Evolutionary conservation across 140 eudicot genomes (phyloP), one percentile per base, ranked within the genome.

Genomic region (Bidens hawaiensis): DNA sequence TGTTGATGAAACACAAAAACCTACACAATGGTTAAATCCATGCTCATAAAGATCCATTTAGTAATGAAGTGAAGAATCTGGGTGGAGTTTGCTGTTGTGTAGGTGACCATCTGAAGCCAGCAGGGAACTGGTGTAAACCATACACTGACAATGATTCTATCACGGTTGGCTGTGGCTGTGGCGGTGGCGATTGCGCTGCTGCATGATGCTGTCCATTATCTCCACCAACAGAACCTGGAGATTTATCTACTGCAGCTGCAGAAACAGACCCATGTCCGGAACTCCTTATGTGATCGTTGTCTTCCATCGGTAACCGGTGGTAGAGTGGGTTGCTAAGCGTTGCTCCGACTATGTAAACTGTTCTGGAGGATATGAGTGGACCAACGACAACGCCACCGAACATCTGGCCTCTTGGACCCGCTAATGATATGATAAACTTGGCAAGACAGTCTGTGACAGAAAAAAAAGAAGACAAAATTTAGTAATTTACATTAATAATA

Each of bases 91-190:
- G 79, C 34, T 71, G 57, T n/a, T 70, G 73, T 49, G 52, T 75
- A 6, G 85, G 71, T 22, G 80, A 65, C 82, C 78, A 81, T 2
- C 78, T 27, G n/a, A 51, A 68, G 18, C 58, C 86, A 3, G 77
- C 47, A 14, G 70, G 42, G 67, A 65, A 6, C 24, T 74, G 77
- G 19, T 60, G 77, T n/a, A 63, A 60, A 22, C 62, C 47, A 25
- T 76, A 62, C 53, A 72, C 33, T 31, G 65, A 50, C 26, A 53
- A 25, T 6, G 38, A 52, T 11, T 33, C 77, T 14, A 38, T 5
- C 43, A 4, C 43, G 12, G 12, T n/a, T 38, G n/a, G 43, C 15
- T 11, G 43, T 4, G 12, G 43, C 43, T 9, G 43, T 60, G 33
- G 53, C 59, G 70, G 28, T 45, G 65, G 36, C 50, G 24, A 59